Evolutionary conservation across 106 monocot genomes (phyloP), one percentile per base, ranked within the genome.

Genomic region (Dendrobium huoshanense): DNA sequence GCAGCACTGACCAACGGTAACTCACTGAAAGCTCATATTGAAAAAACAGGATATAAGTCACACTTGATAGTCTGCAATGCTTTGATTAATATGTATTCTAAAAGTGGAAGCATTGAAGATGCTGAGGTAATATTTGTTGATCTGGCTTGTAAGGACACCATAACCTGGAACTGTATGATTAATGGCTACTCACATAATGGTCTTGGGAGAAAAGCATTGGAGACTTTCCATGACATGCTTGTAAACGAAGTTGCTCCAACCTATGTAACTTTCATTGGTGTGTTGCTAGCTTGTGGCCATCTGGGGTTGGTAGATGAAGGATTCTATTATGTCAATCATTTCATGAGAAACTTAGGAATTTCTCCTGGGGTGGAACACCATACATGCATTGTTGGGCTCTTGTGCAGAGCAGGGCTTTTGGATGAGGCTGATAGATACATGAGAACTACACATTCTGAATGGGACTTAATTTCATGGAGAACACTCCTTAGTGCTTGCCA

Each of bases 101-200:
- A 85, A 77, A 79, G 88, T 77, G 93, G 95, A 1, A 79, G 79
- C 78, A 78, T 93, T 51, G 77, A 82, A 22, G 83, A 88, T 24
- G 91, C 89, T 48, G 49, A 48, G 16, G 83, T 18, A 75, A 79
- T 88, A 24, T 93, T 93, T 55, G 55, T 11, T 2, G 44, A 7
- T 48, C 87, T 95, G 91, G 67, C 31, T 80, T 11, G 20, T 41
- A 75, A 77, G 72, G 89, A 95, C 47, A 79, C 85, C 1, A 77
- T 95, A 25, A 85, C 93, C 74, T 93, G 95, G 93, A 93, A 91
- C 77, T 86, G 88, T 11, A 91, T 95, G 65, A 86, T 95, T 55
- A 85, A 84, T 41, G 88, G 82, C 65, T 91, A 83, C 75, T 77
- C 90, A 3, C 85, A 89, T 80, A 86, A 83, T 77, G 91, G 89